Conservation (phyloP, 2,329 filamentous ascomycete genomes). For the Xylaria polymorpha region DNA sequence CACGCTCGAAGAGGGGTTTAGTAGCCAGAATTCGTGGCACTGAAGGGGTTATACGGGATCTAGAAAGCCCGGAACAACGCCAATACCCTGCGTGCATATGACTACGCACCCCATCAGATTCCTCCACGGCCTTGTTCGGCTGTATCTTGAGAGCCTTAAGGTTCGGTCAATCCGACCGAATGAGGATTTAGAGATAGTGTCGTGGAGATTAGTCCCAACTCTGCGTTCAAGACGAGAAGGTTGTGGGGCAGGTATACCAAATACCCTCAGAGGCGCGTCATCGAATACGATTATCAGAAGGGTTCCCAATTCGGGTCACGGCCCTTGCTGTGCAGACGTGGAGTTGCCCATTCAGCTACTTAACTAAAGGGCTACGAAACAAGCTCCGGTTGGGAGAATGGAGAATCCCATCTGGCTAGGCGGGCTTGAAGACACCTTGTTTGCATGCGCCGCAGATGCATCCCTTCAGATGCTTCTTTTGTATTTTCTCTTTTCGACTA, state of each 20-base stretch:
- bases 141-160: constrained; percentile 21
- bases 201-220: background rate
- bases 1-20: constrained; percentile 89
- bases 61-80: constrained; percentile 25
- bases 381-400: constrained; percentile 21
- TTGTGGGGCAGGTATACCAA: constrained; percentile 23
- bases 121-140: constrained; percentile 30
- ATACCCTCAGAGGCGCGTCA: constrained; percentile 26
- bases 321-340: constrained; percentile 3
- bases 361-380: constrained; percentile 18
- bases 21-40: constrained; percentile 72
- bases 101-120: constrained; percentile 23
- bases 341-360: constrained; percentile 10
- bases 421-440: background rate
- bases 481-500: constrained; percentile 42
- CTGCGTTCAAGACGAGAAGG: constrained; percentile 15
- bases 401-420: constrained; percentile 23
- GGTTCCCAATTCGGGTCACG: constrained; percentile 13
- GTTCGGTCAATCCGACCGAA: constrained; percentile 4
- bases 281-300: constrained; percentile 16
- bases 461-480: constrained; percentile 34
- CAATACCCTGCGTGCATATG: constrained; percentile 22
- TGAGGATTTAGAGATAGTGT: constrained; percentile 11
- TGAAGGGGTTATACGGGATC: constrained; percentile 57
- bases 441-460: constrained; percentile 27